Evolutionary conservation across 768 basidiomycete species (phyloP), one percentile per base, ranked within the genome.

Genomic region (Pleurotus ostreatus): DNA sequence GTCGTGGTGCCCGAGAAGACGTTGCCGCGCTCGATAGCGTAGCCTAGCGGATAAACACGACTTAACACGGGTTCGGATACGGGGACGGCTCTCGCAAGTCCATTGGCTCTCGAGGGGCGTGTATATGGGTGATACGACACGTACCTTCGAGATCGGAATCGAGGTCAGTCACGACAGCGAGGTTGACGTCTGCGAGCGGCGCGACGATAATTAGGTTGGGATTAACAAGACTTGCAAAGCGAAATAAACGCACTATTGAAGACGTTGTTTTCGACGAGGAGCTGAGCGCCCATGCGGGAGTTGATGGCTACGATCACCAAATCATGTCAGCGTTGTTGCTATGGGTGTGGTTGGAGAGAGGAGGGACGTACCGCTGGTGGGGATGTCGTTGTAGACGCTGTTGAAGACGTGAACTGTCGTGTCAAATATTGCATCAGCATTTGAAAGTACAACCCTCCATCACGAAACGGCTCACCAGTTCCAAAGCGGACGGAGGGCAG

Each of bases 251-350:
- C 1, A 34, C 48, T 18, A 7, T 26, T 34, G 48, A 49, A 49
- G 25, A 49, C 22, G 18, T 30, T 49, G 34, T 23, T 23, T 18
- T 49, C 48, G 11, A 49, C 48, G 6, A 49, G 48, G 16, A 23
- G 30, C 13, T 49, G 48, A 15, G 48, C 48, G 20, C 48, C 48
- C 48, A 49, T 49, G n/a, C 48, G 48, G 20, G 48, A 49, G 48
- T 49, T 49, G 26, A 49, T 37, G 30, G 30, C 30, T 23, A 23
- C 23, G 23, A 23, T 23, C 23, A 23, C 23, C 23, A 5, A 23
- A 23, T 4, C 23, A 23, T 23, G 23, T 23, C 23, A 23, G 23
- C 5, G 23, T 23, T 23, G 23, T 23, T 4, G 23, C 23, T 23
- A 23, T 23, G 23, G 23, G 23, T 23, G 23, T 23, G 23, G 5